Conservation (phyloP, 148 eudicot genomes). For the Fallopia convolvulus region DNA sequence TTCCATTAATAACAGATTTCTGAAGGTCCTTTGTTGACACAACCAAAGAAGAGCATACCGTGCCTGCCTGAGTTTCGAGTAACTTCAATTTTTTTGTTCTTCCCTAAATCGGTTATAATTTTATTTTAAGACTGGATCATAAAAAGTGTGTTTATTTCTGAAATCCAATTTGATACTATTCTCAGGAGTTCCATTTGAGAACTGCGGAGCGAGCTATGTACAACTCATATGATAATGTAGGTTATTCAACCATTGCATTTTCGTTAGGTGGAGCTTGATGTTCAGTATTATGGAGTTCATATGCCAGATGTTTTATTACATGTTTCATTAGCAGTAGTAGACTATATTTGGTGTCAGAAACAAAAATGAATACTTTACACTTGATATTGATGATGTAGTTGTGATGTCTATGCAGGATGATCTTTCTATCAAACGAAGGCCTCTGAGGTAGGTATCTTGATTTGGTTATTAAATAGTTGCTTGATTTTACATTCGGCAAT, state of each 20-base stretch:
- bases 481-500: background rate
- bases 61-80: constrained; percentile 41
- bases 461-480: background rate
- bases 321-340: background rate
- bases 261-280: background rate
- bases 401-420: background rate
- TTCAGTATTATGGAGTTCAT: background rate
- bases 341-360: background rate
- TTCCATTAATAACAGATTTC: constrained; percentile 30
- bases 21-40: constrained; percentile 28
- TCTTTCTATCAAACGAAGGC: background rate
- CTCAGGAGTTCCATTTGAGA: constrained; percentile 30
- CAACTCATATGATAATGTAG: constrained; percentile 32
- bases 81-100: constrained; percentile 7
- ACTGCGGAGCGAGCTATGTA: constrained; percentile 33
- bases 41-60: constrained; percentile 29
- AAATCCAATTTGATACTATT: background rate
- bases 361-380: background rate
- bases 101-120: background rate
- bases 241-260: constrained; percentile 3
- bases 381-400: background rate
- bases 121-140: background rate
- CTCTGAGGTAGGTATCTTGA: constrained; percentile 1
- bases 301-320: background rate
- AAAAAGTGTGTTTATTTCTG: background rate